Base-by-base conservation (phyloP, 257 asterid species). In the Ehretia macrophylla region DNA sequence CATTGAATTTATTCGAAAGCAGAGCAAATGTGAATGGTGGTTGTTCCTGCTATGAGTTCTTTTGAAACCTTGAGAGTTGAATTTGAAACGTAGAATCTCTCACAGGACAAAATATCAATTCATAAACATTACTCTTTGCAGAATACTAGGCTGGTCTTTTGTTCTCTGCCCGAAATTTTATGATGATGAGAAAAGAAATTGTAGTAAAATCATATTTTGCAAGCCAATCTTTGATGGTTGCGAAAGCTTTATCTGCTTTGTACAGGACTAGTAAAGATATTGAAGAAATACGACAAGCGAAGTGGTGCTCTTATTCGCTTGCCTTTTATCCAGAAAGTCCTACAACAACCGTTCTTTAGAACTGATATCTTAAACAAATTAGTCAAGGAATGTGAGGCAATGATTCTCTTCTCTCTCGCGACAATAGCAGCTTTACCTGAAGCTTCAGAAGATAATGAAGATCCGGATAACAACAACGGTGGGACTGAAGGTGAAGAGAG, bases 321-420 rank as follows among this genome's bases (percentile, higher is more conserved):
- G 48, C 66, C 56, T 59, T 61, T 58, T 19, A 59, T 67, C 47
- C 72, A 58, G 23, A 67, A 59, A 12, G 66, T 59, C 27, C 27
- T 67, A 11, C 39, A 67, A 18, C 59, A 67, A 20, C 72, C 66
- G 38, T 67, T 67, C 51, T 59, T 12, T 44, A 67, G 19, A 68
- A 77, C 79, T 2, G 87, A 86, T 9, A 72, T 77, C 19, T 55
- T 84, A 50, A 80, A 79, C 39, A 76, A 74, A 47, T 81, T 84
- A 21, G 87, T 86, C 32, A 75, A 79, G 71, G 84, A 84, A 52
- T 84, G 95, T 17, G 94, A 86, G 72, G 56, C 52, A 12, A 74
- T 89, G 88, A 75, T 82, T 20, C 71, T 85, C 23, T 77, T 83
- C 73, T 75, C 76, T 47, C 47, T 70, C 65, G 72, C 72, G 14